Conservation (phyloP, 495 filamentous ascomycete genomes). For the Niebla homalea region DNA sequence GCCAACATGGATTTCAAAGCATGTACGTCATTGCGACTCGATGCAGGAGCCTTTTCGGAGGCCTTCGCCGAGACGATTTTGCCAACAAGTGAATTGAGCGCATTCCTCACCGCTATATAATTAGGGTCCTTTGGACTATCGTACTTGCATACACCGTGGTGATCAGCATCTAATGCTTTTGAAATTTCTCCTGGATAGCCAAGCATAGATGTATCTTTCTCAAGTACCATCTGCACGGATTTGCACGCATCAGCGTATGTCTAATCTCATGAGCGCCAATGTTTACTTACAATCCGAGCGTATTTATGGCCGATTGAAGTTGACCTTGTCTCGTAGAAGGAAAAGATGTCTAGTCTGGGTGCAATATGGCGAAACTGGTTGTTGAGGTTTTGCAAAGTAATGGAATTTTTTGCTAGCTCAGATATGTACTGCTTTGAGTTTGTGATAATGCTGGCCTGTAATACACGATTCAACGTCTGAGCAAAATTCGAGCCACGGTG, state of each 20-base stretch:
- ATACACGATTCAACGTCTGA: constrained; percentile 22
- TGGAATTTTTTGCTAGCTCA: constrained; percentile 27
- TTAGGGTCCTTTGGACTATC: constrained; percentile 25
- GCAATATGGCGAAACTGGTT: constrained; percentile 33
- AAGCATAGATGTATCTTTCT: constrained; percentile 26
- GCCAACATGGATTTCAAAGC: constrained; percentile 17
- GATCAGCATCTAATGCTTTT: constrained; percentile 31
- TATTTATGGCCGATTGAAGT: constrained; percentile 16
- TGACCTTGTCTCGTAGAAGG: constrained; percentile 36
- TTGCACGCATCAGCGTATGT: not conserved
- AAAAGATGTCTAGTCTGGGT: constrained; percentile 24
- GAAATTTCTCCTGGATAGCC: constrained; percentile 31
- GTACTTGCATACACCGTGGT: constrained; percentile 37
- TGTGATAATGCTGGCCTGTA: constrained; percentile 13
- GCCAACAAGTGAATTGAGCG: constrained; percentile 18
- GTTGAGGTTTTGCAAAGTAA: constrained; percentile 27
- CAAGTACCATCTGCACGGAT: constrained; percentile 18
- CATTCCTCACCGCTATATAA: constrained; percentile 28
- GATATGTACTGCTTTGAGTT: constrained; percentile 26
- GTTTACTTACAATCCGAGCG: constrained; percentile 3
- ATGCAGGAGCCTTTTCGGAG: not conserved
- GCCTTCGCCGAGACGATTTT: constrained; percentile 8
- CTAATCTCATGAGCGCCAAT: not conserved
- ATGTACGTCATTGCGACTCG: constrained; percentile 9
- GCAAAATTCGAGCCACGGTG: constrained; percentile 34